Evolutionary conservation across 2,329 filamentous ascomycete genomes (phyloP).

Genomic region (Colletotrichum echinochloae): DNA sequence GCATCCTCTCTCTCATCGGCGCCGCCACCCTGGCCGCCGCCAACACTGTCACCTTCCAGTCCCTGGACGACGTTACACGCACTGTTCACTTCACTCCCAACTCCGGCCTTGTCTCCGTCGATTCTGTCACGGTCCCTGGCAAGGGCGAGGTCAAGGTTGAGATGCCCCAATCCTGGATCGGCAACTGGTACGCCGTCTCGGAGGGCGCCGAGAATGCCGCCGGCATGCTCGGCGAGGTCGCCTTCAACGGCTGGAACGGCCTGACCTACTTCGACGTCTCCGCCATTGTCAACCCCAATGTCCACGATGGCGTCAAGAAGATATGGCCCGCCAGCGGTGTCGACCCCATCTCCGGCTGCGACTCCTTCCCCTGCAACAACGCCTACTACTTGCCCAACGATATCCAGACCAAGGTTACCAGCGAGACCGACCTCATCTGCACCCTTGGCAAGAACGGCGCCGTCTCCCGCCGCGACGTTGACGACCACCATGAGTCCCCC

Average conservation of each 20-base stretch:
- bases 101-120: conserved; percentile 51
- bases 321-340: conserved; percentile 59
- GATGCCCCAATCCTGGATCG: conserved; percentile 59
- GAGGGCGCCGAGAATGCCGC: conserved; percentile 55
- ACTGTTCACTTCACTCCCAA: conserved; percentile 64
- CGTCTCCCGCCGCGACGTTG: conserved; percentile 39
- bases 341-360: conserved; percentile 62
- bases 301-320: conserved; percentile 65
- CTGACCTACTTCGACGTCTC: conserved; percentile 70
- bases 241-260: conserved; percentile 61
- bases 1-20: conserved; percentile 56
- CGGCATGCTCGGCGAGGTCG: conserved; percentile 67
- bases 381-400: conserved; percentile 67
- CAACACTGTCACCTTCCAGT: conserved; percentile 68
- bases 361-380: conserved; percentile 64
- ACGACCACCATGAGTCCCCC: conserved; percentile 35
- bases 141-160: conserved; percentile 54
- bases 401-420: conserved; percentile 65
- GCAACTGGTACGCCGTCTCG: conserved; percentile 64
- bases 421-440: conserved; percentile 62
- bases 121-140: conserved; percentile 55
- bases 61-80: conserved; percentile 64
- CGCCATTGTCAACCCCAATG: conserved; percentile 65
- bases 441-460: conserved; percentile 57
- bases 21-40: conserved; percentile 56